phyloP scores from a whole-genome alignment of 768 basidiomycete species.

The Podaxis pistillaris region DNA sequence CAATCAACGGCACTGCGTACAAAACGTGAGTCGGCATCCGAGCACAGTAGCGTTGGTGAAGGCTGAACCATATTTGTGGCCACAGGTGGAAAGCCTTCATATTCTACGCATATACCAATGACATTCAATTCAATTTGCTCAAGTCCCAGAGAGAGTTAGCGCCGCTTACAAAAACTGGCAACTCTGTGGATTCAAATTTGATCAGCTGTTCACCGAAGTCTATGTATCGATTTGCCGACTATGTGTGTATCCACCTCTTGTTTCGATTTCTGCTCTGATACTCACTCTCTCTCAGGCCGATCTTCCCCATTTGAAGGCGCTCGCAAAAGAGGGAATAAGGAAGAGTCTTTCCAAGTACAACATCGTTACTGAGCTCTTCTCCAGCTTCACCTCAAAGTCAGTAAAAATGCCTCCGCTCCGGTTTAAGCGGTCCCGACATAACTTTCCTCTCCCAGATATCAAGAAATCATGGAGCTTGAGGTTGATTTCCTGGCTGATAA shows the following conservation, averaged over 20 bases:
- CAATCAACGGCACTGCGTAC: conserved; percentile 6
- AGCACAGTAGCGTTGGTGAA: neutral
- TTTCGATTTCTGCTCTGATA: neutral
- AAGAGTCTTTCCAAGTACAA: conserved; percentile 8
- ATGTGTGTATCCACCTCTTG: neutral
- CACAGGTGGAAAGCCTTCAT: conserved; percentile 14
- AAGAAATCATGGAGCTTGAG: conserved; percentile 5
- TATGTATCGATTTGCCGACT: conserved; percentile 33
- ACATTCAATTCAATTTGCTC: conserved; percentile 11
- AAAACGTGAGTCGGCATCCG: neutral
- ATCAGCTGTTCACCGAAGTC: conserved; percentile 33
- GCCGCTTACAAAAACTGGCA: neutral
- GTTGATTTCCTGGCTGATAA: neutral
- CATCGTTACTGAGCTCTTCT: conserved; percentile 17
- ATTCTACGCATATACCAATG: conserved; percentile 9
- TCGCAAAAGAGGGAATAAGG: conserved; percentile 15
- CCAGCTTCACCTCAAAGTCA: conserved; percentile 11
- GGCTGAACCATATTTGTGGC: neutral
- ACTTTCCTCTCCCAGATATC: neutral
- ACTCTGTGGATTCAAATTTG: neutral
- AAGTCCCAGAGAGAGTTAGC: neutral
- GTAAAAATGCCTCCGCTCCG: neutral
- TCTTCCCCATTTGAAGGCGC: neutral
- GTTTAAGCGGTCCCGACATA: neutral
- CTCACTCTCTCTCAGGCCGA: neutral